Conservation (phyloP, 208 protist species). For the Crithidia fasciculata region DNA sequence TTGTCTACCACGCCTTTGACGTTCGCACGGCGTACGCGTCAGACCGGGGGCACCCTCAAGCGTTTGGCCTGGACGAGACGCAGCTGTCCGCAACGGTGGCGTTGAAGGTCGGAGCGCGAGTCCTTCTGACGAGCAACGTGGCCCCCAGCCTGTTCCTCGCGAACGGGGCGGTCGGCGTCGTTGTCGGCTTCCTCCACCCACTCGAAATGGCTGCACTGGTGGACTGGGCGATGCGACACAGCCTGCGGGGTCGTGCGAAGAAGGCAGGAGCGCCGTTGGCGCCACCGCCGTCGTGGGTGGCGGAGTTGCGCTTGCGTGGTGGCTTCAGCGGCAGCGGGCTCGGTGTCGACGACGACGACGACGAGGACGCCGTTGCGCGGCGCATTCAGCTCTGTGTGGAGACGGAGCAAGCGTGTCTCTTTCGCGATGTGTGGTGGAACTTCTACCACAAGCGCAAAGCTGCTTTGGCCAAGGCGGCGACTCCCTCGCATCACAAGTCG, state of each 20-base stretch:
- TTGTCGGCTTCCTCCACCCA: slow-evolving; percentile 79
- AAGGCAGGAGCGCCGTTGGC: not conserved
- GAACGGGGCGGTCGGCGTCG: slow-evolving; percentile 74
- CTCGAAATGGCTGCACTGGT: slow-evolving; percentile 67
- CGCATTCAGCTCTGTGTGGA: slow-evolving; percentile 56
- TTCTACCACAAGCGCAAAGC: no score
- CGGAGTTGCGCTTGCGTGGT: slow-evolving; percentile 40
- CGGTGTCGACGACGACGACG: slow-evolving; percentile 12
- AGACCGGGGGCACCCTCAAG: no score
- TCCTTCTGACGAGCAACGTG: slow-evolving; percentile 80
- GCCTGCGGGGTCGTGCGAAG: slow-evolving; percentile 20
- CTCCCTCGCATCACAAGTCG: no score
- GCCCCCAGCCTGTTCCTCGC: slow-evolving; percentile 60
- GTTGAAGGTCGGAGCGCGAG: slow-evolving; percentile 72
- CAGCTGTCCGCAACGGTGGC: slow-evolving; percentile 42
- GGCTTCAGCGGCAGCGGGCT: slow-evolving; percentile 36
- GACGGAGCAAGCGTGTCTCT: slow-evolving; percentile 23
- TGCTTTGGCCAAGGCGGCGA: no score
- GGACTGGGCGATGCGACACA: slow-evolving; percentile 22
- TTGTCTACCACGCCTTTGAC: slow-evolving; percentile 43
- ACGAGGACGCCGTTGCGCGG: slow-evolving; percentile 17
- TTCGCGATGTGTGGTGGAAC: slow-evolving; percentile 44
- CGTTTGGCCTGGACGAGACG: slow-evolving; percentile 41
- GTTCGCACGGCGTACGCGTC: no score
- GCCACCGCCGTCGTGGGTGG: slow-evolving; percentile 26